Evolutionary conservation across 257 asterid species (phyloP), one percentile per base, ranked within the genome.

Genomic region (Solanum ossicruentum): DNA sequence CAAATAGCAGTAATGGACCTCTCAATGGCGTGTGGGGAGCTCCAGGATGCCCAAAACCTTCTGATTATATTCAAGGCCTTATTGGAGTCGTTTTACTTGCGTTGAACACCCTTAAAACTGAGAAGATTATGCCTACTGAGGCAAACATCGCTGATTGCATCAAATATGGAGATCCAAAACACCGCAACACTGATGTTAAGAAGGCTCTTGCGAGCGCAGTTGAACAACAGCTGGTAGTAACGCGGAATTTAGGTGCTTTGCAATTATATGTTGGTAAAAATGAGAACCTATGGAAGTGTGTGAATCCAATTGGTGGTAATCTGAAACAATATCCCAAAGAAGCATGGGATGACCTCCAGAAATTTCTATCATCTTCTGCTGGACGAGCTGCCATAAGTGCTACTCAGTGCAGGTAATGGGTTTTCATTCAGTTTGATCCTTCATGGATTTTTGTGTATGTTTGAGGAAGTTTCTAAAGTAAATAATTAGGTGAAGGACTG

Each of bases 41-140:
- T 52, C 88, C 95, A 16, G 97, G 95, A 88, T 86, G 91, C 84
- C 92, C 95, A 26, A 88, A 89, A 84, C 98, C 97, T 86, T 84
- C 97, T 81, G 97, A 93, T 69, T 86, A 95, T 88, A 47, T 89
- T 56, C 98, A 93, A 88, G 93, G 93, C 89, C 95, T 93, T 85
- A 93, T 89, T 78, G 99, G 98, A 88, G 91, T 94, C 65, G 78
- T 94, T 85, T 86, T 94, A 84, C 94, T 92, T 89, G 97, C 98
- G 56, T 88, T 96, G 90, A 92, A 93, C 92, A 91, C 96, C 84
- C 94, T 96, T 69, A 93, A 92, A 88, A 91, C 72, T 52, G 98
- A 96, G 92, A 93, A 91, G 90, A 88, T 96, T 87, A 84, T 93
- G 95, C 99, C 99, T 15, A 94, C 97, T 13, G 95, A 93, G 88